Evolutionary conservation across 2,329 filamentous ascomycete genomes (phyloP).

Genomic region (Dactylella cylindrospora): DNA sequence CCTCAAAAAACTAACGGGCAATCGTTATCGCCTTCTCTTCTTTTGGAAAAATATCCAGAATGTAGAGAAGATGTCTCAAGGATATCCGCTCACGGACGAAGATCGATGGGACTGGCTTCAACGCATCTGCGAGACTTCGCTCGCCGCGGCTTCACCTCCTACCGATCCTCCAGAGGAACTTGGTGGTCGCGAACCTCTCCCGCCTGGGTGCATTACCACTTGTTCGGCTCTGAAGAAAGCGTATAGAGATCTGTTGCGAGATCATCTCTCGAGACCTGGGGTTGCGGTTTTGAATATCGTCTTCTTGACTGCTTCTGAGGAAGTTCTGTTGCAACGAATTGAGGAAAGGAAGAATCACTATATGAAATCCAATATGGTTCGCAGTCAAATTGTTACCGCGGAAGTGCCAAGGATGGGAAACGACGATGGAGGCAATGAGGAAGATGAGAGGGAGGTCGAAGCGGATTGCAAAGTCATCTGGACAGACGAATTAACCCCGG

Average conservation of each 20-base stretch:
- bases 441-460: constrained; percentile 11
- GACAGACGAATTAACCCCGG: constrained; percentile 25
- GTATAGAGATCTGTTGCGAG: constrained; percentile 34
- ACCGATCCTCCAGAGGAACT: constrained; percentile 55
- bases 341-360: constrained; percentile 33
- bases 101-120: constrained; percentile 98
- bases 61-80: constrained; percentile 85
- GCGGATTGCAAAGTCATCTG: constrained; percentile 28
- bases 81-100: constrained; percentile 81
- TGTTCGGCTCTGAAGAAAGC: constrained; percentile 82
- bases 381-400: constrained; percentile 32
- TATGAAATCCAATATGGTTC: constrained; percentile 42
- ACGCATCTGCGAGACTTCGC: constrained; percentile 63
- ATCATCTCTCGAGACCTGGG: constrained; percentile 14
- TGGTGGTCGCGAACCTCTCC: constrained; percentile 59
- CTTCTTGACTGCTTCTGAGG: constrained; percentile 36
- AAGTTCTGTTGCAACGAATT: constrained; percentile 27
- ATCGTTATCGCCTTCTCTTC: neutral
- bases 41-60: constrained; percentile 55
- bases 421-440: neutral
- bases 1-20: neutral
- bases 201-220: constrained; percentile 79
- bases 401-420: constrained; percentile 22
- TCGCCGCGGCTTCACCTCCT: constrained; percentile 13
- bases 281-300: constrained; percentile 19